Conservation (phyloP, 2,329 filamentous ascomycete genomes). For the Colletotrichum sp. region DNA sequence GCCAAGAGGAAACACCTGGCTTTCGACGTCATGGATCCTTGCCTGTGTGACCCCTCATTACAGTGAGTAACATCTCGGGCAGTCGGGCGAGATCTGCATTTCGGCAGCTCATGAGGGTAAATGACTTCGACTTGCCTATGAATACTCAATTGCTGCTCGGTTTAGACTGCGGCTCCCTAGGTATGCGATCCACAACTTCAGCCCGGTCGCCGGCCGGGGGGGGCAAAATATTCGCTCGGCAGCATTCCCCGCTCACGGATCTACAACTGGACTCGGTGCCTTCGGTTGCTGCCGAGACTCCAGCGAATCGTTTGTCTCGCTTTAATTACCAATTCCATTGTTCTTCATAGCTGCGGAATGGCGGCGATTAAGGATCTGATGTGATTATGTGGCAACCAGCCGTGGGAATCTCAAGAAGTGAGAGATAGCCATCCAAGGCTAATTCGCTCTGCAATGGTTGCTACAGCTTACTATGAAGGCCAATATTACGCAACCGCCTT, state of each 20-base stretch:
- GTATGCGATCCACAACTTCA: not conserved
- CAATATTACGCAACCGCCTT: accelerated
- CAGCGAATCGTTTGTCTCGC: not conserved
- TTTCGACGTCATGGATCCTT: not conserved
- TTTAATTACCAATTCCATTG: accelerated
- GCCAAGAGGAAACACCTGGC: not conserved
- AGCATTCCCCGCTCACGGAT: not conserved
- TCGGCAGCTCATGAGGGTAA: not conserved
- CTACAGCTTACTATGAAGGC: not conserved
- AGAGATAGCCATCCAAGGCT: not conserved
- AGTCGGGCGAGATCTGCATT: not conserved
- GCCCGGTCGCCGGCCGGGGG: not conserved
- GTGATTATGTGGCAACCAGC: not conserved
- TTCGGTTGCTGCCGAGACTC: not conserved
- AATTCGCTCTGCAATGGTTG: not conserved
- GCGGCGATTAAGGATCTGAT: accelerated
- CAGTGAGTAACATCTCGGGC: not conserved
- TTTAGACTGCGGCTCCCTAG: not conserved
- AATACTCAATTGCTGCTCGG: not conserved
- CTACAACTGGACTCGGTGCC: not conserved
- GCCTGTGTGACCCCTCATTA: not conserved
- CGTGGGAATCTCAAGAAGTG: not conserved
- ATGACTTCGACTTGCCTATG: not conserved
- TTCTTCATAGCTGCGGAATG: not conserved
- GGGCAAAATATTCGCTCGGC: not conserved